Base-by-base conservation (phyloP, 345 rosid genomes). In the Punica granatum region DNA sequence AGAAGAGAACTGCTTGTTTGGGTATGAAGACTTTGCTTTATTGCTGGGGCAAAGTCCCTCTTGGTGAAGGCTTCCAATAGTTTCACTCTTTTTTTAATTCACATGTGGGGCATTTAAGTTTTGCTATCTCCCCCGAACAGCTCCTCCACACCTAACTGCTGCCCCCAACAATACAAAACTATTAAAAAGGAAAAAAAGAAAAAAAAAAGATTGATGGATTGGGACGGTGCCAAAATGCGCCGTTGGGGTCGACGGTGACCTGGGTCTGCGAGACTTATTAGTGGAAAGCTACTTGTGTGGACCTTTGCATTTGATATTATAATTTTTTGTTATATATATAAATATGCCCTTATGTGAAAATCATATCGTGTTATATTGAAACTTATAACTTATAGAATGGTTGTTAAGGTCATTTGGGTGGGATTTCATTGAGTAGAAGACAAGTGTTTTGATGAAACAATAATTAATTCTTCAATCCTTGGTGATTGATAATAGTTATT, bases 81-180 rank as follows among this genome's bases (percentile, higher is more conserved):
- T 14, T 37, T 8, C 11, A 14, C n/a, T n/a, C n/a, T n/a, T n/a
- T n/a, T n/a, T n/a, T n/a, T n/a, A n/a, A 69, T 67, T 70, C 72
- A 77, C 81, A 66, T 82, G 80, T 66, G 31, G 56, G 59, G 67
- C 78, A 69, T 70, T 78, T 67, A 76, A 69, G 72, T 19, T 54
- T 15, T 10, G 56, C 56, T 15, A 10, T 28, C 54, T 18, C n/a
- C n/a, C n/a, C 37, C 54, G 6, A 43, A n/a, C 67, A 42, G 35
- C 37, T 16, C 23, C 21, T 60, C 4, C 73, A 36, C 43, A 42
- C 46, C 49, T 15, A 21, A 44, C 51, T n/a, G n/a, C 21, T 18
- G 18, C 6, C 46, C 12, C 61, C 32, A n/a, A n/a, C 33, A 34
- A 25, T 23, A 56, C 30, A 39, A 43, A 10, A 19, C 8, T 19